These are phyloP conservation scores for Macrophomina tecta DNA, from an alignment of 2,329 filamentous ascomycete species.

Conservation along the genomic window DNA sequence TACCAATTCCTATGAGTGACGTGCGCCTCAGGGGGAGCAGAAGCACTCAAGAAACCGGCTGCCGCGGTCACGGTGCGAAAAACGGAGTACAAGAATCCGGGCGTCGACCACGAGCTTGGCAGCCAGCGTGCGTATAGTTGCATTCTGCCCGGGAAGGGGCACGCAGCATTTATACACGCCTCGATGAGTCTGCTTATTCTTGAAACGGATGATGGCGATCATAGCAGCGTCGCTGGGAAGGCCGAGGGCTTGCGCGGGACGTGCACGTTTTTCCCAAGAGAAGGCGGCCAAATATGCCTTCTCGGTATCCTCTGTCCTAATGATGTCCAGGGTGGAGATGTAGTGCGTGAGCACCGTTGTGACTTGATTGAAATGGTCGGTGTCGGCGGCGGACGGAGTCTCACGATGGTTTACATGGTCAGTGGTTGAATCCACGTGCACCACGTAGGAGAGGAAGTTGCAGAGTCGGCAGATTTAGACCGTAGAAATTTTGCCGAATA, in stretches of 20 bases:
- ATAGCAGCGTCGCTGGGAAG: neutral
- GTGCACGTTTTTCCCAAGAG: neutral
- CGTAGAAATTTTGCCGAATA: too few species aligned
- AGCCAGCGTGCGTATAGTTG: neutral
- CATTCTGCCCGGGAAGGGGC: neutral
- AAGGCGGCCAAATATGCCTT: neutral
- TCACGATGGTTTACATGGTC: too few species aligned
- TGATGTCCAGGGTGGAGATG: neutral
- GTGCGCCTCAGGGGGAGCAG: too few species aligned
- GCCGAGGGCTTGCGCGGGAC: neutral
- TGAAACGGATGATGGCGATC: neutral
- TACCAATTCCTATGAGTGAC: too few species aligned
- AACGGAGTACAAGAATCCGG: neutral
- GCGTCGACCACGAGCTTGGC: neutral
- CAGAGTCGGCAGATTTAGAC: too few species aligned
- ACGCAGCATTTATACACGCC: neutral
- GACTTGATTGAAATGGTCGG: neutral
- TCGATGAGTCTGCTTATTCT: neutral
- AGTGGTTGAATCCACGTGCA: too few species aligned
- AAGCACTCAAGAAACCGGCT: too few species aligned
- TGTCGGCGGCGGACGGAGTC: too few species aligned
- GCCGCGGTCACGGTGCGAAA: too few species aligned
- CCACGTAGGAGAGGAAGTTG: too few species aligned
- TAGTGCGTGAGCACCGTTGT: neutral
- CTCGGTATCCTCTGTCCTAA: neutral